phyloP scores from a whole-genome alignment of 257 asterid genomes.

The Jaltomata sinuosa region DNA sequence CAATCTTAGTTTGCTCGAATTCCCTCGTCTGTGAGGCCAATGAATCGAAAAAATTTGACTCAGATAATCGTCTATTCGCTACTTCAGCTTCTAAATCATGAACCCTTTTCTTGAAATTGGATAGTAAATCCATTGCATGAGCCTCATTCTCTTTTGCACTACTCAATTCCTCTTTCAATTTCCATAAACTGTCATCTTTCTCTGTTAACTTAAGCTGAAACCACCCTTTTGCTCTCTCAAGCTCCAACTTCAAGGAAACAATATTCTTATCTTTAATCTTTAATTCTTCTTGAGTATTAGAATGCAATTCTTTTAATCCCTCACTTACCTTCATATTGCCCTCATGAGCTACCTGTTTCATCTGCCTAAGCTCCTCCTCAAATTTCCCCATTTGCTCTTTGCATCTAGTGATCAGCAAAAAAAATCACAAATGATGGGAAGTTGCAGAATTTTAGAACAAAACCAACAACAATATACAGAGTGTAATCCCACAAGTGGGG shows the following conservation, averaged over 20 bases:
- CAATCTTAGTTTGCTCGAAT: conserved; percentile 37
- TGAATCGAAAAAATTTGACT: conserved; percentile 31
- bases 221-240: too few species aligned
- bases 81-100: conserved; percentile 49
- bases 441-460: background rate
- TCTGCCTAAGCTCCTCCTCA: conserved; percentile 42
- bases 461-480: too few species aligned
- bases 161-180: conserved; percentile 29
- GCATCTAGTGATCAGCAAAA: conserved; percentile 22
- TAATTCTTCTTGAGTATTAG: conserved; percentile 25
- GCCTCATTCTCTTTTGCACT: conserved; percentile 22
- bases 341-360: conserved; percentile 22
- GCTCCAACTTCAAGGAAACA: conserved; percentile 26
- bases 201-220: too few species aligned
- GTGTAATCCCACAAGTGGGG: too few species aligned
- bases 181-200: conserved; percentile 22
- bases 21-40: conserved; percentile 24
- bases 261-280: conserved; percentile 30
- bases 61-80: conserved; percentile 15
- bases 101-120: conserved; percentile 21
- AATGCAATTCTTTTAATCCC: conserved; percentile 17
- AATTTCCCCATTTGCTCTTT: conserved; percentile 34
- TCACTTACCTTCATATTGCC: conserved; percentile 21
- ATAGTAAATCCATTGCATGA: background rate
- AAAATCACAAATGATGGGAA: background rate